These are phyloP conservation scores for Globisporangium recalcitrans DNA, from an alignment of 352 stramenopile genomes.

Conservation along the genomic window DNA sequence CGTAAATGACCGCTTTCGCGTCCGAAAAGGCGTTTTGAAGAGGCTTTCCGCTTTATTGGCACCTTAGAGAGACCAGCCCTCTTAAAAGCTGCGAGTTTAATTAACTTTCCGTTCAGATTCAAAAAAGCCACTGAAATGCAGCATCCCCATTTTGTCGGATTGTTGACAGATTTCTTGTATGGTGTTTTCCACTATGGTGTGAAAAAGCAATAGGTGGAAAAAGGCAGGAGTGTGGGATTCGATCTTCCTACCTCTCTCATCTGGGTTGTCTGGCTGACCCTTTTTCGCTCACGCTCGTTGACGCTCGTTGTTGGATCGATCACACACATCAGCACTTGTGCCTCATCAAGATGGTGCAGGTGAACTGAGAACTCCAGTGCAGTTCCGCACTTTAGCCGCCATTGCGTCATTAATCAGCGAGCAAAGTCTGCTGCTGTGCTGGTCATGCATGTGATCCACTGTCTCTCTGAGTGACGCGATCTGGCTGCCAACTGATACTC, in stretches of 20 bases:
- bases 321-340: not conserved
- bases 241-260: not conserved
- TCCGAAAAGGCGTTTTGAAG: not conserved
- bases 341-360: no score
- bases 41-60: no score
- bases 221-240: not conserved
- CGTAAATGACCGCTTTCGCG: conserved; percentile 1
- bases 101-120: not conserved
- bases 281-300: not conserved
- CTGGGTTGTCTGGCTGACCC: not conserved
- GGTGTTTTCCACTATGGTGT: not conserved
- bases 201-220: not conserved
- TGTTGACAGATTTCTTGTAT: not conserved
- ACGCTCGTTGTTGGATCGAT: no score
- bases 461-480: not conserved
- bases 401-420: not conserved
- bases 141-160: not conserved
- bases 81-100: not conserved
- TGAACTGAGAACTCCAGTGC: not conserved
- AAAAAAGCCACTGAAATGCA: not conserved
- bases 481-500: not conserved
- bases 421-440: no score
- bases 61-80: not conserved
- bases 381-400: not conserved
- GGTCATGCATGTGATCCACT: not conserved